Evolutionary conservation across 2,329 filamentous ascomycete genomes (phyloP), one percentile per base, ranked within the genome.

Genomic region (Claviceps pazoutovae): DNA sequence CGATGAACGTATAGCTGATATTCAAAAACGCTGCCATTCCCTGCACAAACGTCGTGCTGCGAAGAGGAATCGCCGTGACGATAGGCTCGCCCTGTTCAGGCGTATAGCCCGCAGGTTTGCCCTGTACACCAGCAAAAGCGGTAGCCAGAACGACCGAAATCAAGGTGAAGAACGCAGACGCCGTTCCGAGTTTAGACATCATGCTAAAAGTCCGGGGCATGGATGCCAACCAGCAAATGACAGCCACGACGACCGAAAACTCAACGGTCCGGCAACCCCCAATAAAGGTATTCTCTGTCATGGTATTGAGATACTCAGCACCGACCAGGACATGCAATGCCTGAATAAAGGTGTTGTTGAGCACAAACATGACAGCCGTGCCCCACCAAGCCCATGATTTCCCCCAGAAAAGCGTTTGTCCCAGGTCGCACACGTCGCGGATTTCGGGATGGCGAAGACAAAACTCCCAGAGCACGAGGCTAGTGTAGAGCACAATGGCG

Each of bases 1-100:
- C 90, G 58, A 96, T 95, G 64, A 96, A 95, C 0, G 90, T 95
- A 66, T 95, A 96, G 68, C 83, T 88, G 63, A 96, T 96, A 68
- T 96, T 96, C 65, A 96, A 76, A 68, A 95, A 95, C 0, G 90
- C 90, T 50, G 82, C 88, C 75, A 95, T 83, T 21, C 83, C 89
- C 2, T 76, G 72, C 3, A 95, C 86, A 59, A 94, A 95, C 0
- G 84, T 86, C 0, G 88, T 94, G 17, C 83, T 79, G 2, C 73
- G 66, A 2, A 81, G 68, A 0, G 89, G 86, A 19, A 90, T 64
- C 0, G 80, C 80, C 0, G 82, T 80, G 5, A 93, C 83, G 7
- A 78, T 74, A 0, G 85, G 83, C 5, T 80, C 74, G 1, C 87
- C 87, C 19, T 58, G 57, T 19, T 71, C 70, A 0, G 74, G 71